Evolutionary conservation across 108 stramenopile genomes (phyloP), one percentile per base, ranked within the genome.

Genomic region (Cyclotella atomus): DNA sequence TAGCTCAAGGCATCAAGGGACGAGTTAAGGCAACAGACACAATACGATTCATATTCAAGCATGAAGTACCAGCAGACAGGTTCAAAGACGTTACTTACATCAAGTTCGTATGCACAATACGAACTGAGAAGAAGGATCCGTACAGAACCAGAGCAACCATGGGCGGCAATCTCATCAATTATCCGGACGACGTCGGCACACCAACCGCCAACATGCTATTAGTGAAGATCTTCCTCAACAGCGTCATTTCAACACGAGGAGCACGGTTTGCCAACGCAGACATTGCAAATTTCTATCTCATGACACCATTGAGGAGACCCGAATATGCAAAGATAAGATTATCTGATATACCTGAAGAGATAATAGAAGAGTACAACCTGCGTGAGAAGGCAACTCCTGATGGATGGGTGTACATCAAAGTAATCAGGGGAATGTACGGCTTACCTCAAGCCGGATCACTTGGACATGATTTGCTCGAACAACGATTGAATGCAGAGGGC

Each of bases 321-420:
- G 75, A 85, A 50, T 82, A 78, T 73, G 79, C 77, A 57, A 54
- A 73, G 17, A 70, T 87, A 14, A 75, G 28, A 43, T 15, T 60
- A 14, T 12, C n/a, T 20, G 28, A 66, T 8, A 54, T 87, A 5
- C 81, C 84, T 19, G 63, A 53, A n/a, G n/a, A n/a, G n/a, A n/a
- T n/a, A n/a, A n/a, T n/a, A n/a, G n/a, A n/a, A n/a, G n/a, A n/a
- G n/a, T n/a, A n/a, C n/a, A n/a, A 85, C 38, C 38, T 41, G 38
- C 7, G 17, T 5, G 17, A 52, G 17, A 6, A 15, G 5, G 17
- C 6, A 16, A 44, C 9, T 41, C 9, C 12, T 34, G 28, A 38
- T 33, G 53, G 20, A 21, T 17, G 38, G 38, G 38, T 41, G 38
- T 41, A 41, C 38, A 41, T 41, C 38, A 41, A 41, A 41, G 38